Base-by-base conservation (phyloP, 2,329 filamentous ascomycete species). In the Ophiostoma tasmaniense region DNA sequence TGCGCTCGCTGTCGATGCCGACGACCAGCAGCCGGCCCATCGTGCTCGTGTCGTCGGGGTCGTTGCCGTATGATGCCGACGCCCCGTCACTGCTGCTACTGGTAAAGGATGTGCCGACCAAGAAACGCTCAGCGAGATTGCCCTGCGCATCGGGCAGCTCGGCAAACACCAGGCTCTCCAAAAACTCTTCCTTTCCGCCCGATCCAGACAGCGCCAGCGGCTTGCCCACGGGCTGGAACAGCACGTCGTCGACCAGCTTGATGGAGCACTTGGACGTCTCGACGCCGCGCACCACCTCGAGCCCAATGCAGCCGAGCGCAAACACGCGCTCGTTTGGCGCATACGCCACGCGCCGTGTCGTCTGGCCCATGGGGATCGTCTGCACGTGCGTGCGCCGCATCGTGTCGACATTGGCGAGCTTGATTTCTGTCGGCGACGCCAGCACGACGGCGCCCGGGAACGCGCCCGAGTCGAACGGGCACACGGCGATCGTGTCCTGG, bases 311-410 rank as follows among this genome's bases (percentile, higher is more conserved):
- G 1, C 93, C 94, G 3, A 98, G 83, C 1, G 90, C 94, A 76
- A 98, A 98, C 0, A 90, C 89, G 75, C 90, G 90, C 67, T 95
- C 85, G 0, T 82, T 84, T 0, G 90, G 83, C 1, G 92, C 95
- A 77, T 98, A 97, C 3, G 93, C 91, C 68, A 98, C 88, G 39
- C 94, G 85, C 61, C 95, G 87, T 0, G 97, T 90, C 1, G 92
- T 97, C 77, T 96, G 90, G 14, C 88, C 84, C 71, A 98, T 85
- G 0, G 85, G 86, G 1, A 97, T 81, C 0, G 92, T 87, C 73
- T 92, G 91, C 14, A 98, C 90, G 75, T 99, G 93, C 0, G 93
- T 98, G 33, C 91, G 91, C 61, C 92, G 85, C 76, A 96, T 90
- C 17, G 87, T 89, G 74, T 98, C 95, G 67, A 98, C 88, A 7